phyloP scores from a whole-genome alignment of 345 rosid species.

The Populus tremula region DNA sequence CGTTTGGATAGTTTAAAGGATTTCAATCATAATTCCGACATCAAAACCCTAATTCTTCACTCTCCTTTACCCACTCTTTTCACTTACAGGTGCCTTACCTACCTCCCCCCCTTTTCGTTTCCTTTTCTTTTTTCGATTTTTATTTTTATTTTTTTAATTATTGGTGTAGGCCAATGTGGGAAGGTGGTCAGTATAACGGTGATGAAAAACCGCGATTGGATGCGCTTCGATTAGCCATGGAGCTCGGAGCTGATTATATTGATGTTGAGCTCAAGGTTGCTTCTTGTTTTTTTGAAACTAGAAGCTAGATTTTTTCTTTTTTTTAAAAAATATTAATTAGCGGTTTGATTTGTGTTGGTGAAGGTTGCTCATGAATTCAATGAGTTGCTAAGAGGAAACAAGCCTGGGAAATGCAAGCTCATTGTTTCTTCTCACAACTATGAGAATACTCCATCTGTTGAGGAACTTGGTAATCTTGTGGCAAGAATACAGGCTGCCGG shows the following conservation, averaged over 20 bases:
- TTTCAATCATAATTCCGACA: slow-evolving; percentile 45
- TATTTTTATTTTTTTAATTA: background rate
- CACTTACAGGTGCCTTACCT: slow-evolving; percentile 66
- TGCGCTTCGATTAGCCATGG: slow-evolving; percentile 77
- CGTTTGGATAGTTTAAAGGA: slow-evolving; percentile 63
- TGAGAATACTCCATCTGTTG: slow-evolving; percentile 71
- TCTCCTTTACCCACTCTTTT: slow-evolving; percentile 75
- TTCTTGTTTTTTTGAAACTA: background rate
- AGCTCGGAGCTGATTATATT: slow-evolving; percentile 87
- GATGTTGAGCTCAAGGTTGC: slow-evolving; percentile 93
- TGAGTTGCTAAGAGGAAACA: slow-evolving; percentile 54
- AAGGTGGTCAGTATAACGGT: slow-evolving; percentile 88
- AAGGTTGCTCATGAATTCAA: slow-evolving; percentile 75
- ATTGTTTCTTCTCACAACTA: slow-evolving; percentile 92
- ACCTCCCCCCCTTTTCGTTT: background rate
- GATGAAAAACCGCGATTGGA: slow-evolving; percentile 65
- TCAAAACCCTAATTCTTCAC: slow-evolving; percentile 45
- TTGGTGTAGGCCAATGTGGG: slow-evolving; percentile 76
- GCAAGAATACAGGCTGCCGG: slow-evolving; percentile 67
- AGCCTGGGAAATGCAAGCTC: slow-evolving; percentile 63
- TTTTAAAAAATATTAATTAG: background rate
- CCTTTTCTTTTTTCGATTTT: background rate
- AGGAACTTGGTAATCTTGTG: slow-evolving; percentile 77
- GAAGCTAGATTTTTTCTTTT: background rate
- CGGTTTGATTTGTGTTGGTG: slow-evolving; percentile 7